phyloP scores from a whole-genome alignment of 768 basidiomycete genomes.

The Serendipita sp. region DNA sequence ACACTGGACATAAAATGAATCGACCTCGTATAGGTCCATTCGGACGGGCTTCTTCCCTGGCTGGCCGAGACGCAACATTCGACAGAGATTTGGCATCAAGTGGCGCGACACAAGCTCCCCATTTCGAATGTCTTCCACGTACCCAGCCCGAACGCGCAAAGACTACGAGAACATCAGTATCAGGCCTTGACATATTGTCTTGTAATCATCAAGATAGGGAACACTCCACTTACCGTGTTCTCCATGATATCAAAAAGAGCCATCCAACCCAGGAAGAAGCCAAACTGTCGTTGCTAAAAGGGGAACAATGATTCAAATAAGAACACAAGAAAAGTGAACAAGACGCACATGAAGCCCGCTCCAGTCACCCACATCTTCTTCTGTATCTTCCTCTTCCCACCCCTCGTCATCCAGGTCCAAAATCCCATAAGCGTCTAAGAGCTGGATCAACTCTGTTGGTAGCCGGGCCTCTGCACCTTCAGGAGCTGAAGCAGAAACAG shows the following conservation, averaged over 20 bases:
- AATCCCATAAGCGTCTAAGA: slow-evolving; percentile 20
- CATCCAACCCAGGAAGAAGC: slow-evolving; percentile 78
- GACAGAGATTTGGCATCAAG: slow-evolving; percentile 60
- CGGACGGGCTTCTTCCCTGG: slow-evolving; percentile 55
- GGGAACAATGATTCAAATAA: no score
- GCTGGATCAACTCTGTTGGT: slow-evolving; percentile 46
- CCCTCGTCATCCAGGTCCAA: slow-evolving; percentile 7
- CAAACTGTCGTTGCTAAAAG: slow-evolving; percentile 24
- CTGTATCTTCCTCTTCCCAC: slow-evolving; percentile 22
- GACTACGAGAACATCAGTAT: slow-evolving; percentile 35
- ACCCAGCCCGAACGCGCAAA: slow-evolving; percentile 66
- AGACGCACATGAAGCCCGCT: slow-evolving; percentile 19
- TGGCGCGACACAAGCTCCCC: slow-evolving; percentile 40
- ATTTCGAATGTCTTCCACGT: slow-evolving; percentile 71
- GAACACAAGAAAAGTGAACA: background rate
- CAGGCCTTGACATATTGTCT: background rate
- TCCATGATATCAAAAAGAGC: slow-evolving; percentile 69
- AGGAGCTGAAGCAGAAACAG: background rate
- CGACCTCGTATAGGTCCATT: slow-evolving; percentile 69
- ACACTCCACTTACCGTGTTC: slow-evolving; percentile 47
- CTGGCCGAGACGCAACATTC: slow-evolving; percentile 47
- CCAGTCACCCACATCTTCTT: slow-evolving; percentile 20
- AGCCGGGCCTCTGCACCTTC: slow-evolving; percentile 30
- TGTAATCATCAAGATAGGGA: background rate
- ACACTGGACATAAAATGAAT: slow-evolving; percentile 69